phyloP scores from a whole-genome alignment of 768 basidiomycete genomes.

The Hysterangium stoloniferum region DNA sequence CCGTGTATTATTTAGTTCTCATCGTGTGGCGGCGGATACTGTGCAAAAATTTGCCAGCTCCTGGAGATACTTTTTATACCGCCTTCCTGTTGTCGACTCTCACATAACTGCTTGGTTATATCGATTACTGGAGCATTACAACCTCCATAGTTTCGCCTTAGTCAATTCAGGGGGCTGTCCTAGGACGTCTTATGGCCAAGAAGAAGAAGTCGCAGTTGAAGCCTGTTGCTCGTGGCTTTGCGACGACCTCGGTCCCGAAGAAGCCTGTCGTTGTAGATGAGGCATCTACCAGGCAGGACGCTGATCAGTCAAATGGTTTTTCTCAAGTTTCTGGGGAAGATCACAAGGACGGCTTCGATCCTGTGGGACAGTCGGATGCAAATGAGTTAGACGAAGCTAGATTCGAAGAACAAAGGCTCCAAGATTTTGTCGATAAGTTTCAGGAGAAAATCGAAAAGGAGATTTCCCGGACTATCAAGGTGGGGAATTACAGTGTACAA shows the following conservation, averaged over 20 bases:
- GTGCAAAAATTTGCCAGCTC: too few species aligned
- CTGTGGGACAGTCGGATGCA: conserved; percentile 21
- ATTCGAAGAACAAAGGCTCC: conserved; percentile 14
- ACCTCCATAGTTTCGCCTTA: not conserved
- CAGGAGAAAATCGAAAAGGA: conserved; percentile 90
- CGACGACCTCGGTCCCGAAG: conserved; percentile 78
- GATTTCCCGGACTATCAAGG: conserved; percentile 64
- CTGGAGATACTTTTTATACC: not conserved
- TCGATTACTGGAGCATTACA: not conserved
- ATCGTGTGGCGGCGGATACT: not conserved
- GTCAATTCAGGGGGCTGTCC: not conserved
- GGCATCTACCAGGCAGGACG: conserved; percentile 22
- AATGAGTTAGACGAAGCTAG: conserved; percentile 27
- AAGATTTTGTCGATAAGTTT: conserved; percentile 49
- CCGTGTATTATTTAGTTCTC: not conserved
- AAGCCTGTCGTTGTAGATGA: conserved; percentile 29
- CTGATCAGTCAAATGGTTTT: conserved; percentile 11
- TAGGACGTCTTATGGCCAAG: conserved; percentile 50
- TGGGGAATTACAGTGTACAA: conserved; percentile 21
- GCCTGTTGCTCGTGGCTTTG: conserved; percentile 57
- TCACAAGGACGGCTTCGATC: not conserved
- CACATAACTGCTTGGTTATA: not conserved
- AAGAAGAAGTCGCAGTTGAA: conserved; percentile 81
- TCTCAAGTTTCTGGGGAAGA: not conserved
- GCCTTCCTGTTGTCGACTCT: not conserved